These are phyloP conservation scores for Fusarium multiceps DNA, from an alignment of 2,329 filamentous ascomycete genomes.

Conservation along the genomic window DNA sequence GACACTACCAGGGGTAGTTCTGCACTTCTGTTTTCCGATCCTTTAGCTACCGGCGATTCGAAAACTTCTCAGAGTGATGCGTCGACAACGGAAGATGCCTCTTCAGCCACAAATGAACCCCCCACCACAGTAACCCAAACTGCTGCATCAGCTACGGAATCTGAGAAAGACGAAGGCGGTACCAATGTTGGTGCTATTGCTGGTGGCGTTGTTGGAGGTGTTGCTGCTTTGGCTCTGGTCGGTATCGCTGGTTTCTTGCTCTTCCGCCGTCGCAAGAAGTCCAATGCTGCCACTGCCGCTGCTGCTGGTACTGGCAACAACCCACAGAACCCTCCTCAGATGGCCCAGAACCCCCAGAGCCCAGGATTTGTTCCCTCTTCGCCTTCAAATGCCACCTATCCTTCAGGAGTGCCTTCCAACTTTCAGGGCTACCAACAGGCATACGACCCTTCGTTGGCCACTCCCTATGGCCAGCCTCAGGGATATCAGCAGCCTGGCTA, in stretches of 20 bases:
- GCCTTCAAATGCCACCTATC: conserved; percentile 41
- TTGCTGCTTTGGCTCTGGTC: conserved; percentile 56
- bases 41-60: conserved; percentile 32
- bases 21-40: conserved; percentile 49
- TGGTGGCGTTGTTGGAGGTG: conserved; percentile 61
- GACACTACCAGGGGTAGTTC: conserved; percentile 39
- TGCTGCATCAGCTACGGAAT: conserved; percentile 25
- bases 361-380: conserved; percentile 40
- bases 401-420: conserved; percentile 45
- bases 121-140: conserved; percentile 17
- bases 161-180: conserved; percentile 38
- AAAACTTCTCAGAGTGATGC: conserved; percentile 11
- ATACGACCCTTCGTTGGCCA: conserved; percentile 42
- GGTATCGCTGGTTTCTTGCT: conserved; percentile 55
- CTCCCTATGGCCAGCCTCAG: conserved; percentile 40
- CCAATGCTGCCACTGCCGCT: conserved; percentile 38
- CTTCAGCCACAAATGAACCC: conserved; percentile 9
- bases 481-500: conserved; percentile 40
- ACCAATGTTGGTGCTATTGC: conserved; percentile 57
- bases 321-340: conserved; percentile 32
- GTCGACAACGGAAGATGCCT: conserved; percentile 18
- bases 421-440: conserved; percentile 42
- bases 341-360: conserved; percentile 39
- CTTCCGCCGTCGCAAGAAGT: conserved; percentile 52
- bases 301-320: conserved; percentile 15